Evolutionary conservation across 495 filamentous ascomycete species (phyloP), one percentile per base, ranked within the genome.

Genomic region (Neurospora sp.): DNA sequence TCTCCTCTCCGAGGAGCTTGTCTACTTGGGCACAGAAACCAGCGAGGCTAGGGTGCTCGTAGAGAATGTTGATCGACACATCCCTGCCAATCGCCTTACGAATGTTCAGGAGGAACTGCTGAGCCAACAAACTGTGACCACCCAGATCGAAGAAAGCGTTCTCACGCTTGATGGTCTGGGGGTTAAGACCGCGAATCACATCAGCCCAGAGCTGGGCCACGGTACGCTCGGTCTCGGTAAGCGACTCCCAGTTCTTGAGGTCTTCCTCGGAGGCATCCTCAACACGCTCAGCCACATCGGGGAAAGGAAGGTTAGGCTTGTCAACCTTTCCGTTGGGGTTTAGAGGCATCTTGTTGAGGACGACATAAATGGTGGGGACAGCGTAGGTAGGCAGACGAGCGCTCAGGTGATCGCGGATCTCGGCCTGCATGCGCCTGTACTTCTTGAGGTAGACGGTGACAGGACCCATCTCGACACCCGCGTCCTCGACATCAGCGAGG

Each of bases 251-350:
- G 40, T 86, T 84, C 74, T 91, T 90, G 34, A 96, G 74, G 48
- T 86, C 84, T 73, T 90, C 87, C 74, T 94, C 90, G 3, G 91
- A 94, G 37, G 89, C 86, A 11, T 82, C 82, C 71, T 84, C 84
- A 15, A 80, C 76, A 21, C 77, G 75, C 66, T 83, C 81, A 4
- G 87, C 87, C 13, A 89, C 90, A 79, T 95, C 92, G 0, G 96
- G 96, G 88, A 97, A 98, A 0, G 96, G 96, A 54, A 99, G 86
- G 2, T 90, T 91, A 7, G 93, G 93, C 82, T 91, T 93, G 79
- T 99, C 96, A 66, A 97, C 90, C 84, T 97, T 98, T 74, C 94
- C 94, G 76, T 98, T 98, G 17, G 95, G 95, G 82, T 97, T 98
- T 37, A 98, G 84, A 0, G 95, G 95, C 71, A 98, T 87, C 48